Evolutionary conservation across 306 rosid species (phyloP), one percentile per base, ranked within the genome.

Genomic region (Vigna angularis): DNA sequence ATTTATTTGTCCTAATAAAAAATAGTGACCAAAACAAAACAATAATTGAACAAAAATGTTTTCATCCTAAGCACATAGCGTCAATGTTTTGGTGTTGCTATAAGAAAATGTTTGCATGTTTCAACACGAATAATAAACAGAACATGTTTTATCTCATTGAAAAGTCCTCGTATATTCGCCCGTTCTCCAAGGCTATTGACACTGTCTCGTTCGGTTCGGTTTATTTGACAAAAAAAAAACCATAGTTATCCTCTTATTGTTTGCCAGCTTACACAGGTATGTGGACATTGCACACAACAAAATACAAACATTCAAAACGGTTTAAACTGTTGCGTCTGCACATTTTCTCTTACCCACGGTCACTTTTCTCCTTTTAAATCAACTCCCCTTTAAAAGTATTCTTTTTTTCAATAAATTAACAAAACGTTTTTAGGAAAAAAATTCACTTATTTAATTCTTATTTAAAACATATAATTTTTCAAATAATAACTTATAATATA

Each of bases 121-220:
- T 48, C 50, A 58, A 30, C 53, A 74, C 13, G 13, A 42, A 42
- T 42, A 42, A 40, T 42, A 16, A 11, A 59, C n/a, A 50, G 50
- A 16, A 63, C 0, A 61, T 52, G 4, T 13, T 79, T 74, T 9
- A 44, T 63, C 69, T 74, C 74, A 12, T 69, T 12, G 66, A 62
- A 79, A 75, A 69, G 24, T 70, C 45, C 65, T 69, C 58, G 66
- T n/a, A 69, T 75, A 62, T 83, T 62, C 74, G 14, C 30, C 28
- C 9, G 4, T 78, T 72, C 56, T 72, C 36, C 76, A 47, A 66
- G 20, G 79, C 14, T 14, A 49, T 75, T 69, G 81, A 15, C 38
- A 14, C 34, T 40, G 26, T 82, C 62, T 62, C 26, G 45, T 32
- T 30, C 52, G 49, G 45, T 32, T 34, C 4, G 30, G 71, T 49